A percentile compares a stretch with the other conserved stretches of the same genome.
These are phyloP conservation scores for Paraphoma chrysanthemicola DNA, from an alignment of 2,329 filamentous ascomycete species.

Conservation along the genomic window DNA sequence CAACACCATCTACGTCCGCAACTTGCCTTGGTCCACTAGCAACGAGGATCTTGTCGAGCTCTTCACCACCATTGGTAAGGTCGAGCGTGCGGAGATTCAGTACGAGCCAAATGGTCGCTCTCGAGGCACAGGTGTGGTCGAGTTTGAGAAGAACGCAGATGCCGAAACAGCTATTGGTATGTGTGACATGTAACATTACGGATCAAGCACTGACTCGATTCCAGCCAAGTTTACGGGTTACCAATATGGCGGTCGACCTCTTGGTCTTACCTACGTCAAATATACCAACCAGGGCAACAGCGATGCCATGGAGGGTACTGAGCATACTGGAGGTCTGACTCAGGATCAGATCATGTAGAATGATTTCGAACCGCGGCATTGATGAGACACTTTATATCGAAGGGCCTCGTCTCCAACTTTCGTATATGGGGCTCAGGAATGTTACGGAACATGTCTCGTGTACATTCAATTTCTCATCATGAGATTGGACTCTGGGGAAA, in stretches of 20 bases:
- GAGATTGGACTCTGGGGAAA: constrained; percentile 23
- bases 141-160: constrained; percentile 82
- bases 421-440: not conserved
- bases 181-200: constrained; percentile 21
- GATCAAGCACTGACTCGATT: constrained; percentile 30
- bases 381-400: not conserved
- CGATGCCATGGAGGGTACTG: constrained; percentile 82
- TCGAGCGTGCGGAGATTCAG: constrained; percentile 98
- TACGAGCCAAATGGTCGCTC: constrained; percentile 97
- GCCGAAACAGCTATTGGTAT: constrained; percentile 87
- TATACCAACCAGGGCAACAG: constrained; percentile 73
- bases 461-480: constrained; percentile 15
- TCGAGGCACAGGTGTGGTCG: constrained; percentile 93
- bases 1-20: constrained; percentile 92
- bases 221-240: constrained; percentile 94
- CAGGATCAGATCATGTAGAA: constrained; percentile 96
- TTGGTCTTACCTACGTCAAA: constrained; percentile 92
- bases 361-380: not conserved
- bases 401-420: not conserved
- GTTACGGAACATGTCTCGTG: not conserved
- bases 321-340: constrained; percentile 73
- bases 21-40: constrained; percentile 98
- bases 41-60: constrained; percentile 97
- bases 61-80: constrained; percentile 97
- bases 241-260: constrained; percentile 92